Conservation (phyloP, 331 rosid species). For the Quercus lobata region DNA sequence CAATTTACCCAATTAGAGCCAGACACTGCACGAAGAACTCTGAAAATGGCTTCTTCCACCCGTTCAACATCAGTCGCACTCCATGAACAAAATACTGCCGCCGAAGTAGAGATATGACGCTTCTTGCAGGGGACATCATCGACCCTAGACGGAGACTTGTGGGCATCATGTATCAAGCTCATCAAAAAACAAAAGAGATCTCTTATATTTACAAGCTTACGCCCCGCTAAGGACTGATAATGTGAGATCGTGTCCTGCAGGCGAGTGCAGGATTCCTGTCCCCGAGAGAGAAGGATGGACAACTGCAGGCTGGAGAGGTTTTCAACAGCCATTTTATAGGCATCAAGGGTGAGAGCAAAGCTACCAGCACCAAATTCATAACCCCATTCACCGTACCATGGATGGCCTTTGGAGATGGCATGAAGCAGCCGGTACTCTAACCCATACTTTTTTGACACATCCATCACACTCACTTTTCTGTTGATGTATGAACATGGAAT, state of each 20-base stretch:
- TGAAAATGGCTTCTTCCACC: constrained; percentile 76
- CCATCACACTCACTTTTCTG: constrained; percentile 96
- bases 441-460: constrained; percentile 93
- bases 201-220: constrained; percentile 56
- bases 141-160: constrained; percentile 40
- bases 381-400: constrained; percentile 99
- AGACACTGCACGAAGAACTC: constrained; percentile 86
- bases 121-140: constrained; percentile 51
- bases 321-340: constrained; percentile 61
- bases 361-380: constrained; percentile 94
- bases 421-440: constrained; percentile 87
- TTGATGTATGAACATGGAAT: constrained; percentile 8
- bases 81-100: constrained; percentile 54
- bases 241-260: constrained; percentile 53
- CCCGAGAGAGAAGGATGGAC: constrained; percentile 50
- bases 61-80: constrained; percentile 55
- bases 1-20: constrained; percentile 79
- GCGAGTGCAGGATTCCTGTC: constrained; percentile 40
- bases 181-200: constrained; percentile 72
- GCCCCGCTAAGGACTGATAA: constrained; percentile 69
- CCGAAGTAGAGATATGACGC: constrained; percentile 34
- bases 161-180: constrained; percentile 58
- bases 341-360: constrained; percentile 76
- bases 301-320: constrained; percentile 64
- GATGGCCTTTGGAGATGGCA: constrained; percentile 67